Evolutionary conservation across 805 yeast species (phyloP).

Genomic region (Saturnispora saitoi): DNA sequence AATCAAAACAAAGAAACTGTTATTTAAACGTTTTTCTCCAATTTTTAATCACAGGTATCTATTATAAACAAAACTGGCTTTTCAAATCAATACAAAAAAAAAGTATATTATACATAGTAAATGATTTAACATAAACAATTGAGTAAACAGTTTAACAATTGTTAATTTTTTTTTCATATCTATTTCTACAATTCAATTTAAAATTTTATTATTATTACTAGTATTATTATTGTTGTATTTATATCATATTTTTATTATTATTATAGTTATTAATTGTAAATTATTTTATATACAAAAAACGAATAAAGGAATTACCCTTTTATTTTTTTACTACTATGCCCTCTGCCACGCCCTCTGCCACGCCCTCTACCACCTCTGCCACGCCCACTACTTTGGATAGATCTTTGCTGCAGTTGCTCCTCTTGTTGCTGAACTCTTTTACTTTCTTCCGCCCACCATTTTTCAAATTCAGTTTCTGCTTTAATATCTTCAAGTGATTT

Average conservation of each 20-base stretch:
- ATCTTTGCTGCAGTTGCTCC: constrained; percentile 12
- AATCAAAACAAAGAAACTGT: neutral
- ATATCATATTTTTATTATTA: neutral
- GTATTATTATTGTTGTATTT: neutral
- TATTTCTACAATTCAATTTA: neutral
- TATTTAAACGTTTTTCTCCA: neutral
- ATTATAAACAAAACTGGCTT: neutral
- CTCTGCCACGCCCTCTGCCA: neutral
- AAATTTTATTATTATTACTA: neutral
- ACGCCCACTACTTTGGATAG: constrained; percentile 1
- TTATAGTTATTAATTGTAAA: neutral
- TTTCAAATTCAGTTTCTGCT: constrained; percentile 75
- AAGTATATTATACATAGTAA: neutral
- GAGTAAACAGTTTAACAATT: neutral
- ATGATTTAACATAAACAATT: neutral
- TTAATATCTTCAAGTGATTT: constrained; percentile 56
- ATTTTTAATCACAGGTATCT: too few relatives aligned
- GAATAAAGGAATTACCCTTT: neutral
- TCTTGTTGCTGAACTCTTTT: constrained; percentile 46
- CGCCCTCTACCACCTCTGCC: neutral
- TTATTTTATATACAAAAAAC: neutral
- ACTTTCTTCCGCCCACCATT: constrained; percentile 83
- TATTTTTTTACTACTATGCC: neutral
- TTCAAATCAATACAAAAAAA: neutral
- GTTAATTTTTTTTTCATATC: neutral